Percentiles rank a stretch among this genome's conserved stretches.
These are phyloP conservation scores for Prunus kanzakura DNA, from an alignment of 306 rosid species.

Conservation along the genomic window DNA sequence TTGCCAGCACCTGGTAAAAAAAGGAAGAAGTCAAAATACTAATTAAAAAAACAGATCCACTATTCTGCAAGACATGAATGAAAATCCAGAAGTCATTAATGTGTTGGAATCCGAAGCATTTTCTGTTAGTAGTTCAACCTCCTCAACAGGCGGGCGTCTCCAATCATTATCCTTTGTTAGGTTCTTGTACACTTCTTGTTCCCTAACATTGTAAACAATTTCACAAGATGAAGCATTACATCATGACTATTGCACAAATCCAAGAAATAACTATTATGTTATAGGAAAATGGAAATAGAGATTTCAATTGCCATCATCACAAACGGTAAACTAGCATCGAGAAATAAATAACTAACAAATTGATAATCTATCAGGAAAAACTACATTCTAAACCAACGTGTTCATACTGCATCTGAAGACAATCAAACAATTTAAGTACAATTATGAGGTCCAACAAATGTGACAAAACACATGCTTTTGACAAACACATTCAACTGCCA, in stretches of 20 bases:
- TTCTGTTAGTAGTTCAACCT: conserved; percentile 52
- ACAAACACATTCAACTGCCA: neutral
- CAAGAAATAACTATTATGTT: neutral
- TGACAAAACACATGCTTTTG: neutral
- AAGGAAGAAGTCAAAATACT: conserved; percentile 13
- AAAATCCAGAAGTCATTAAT: conserved; percentile 9
- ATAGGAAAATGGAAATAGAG: neutral
- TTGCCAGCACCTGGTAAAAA: conserved; percentile 63
- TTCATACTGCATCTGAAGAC: neutral
- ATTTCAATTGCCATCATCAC: neutral
- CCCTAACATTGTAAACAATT: conserved; percentile 46
- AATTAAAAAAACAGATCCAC: conserved; percentile 11
- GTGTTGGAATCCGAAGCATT: conserved; percentile 10
- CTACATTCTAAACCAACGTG: neutral
- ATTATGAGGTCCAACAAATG: neutral
- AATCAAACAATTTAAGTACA: neutral
- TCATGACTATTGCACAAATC: neutral
- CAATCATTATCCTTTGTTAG: conserved; percentile 53
- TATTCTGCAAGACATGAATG: neutral
- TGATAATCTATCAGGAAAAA: neutral
- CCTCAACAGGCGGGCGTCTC: conserved; percentile 87
- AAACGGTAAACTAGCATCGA: neutral
- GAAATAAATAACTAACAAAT: neutral
- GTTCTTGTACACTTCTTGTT: conserved; percentile 79
- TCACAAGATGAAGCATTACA: conserved; percentile 21